phyloP scores from a whole-genome alignment of 192 early-diverging fungal species.

The Tieghemiomyces parasiticus region DNA sequence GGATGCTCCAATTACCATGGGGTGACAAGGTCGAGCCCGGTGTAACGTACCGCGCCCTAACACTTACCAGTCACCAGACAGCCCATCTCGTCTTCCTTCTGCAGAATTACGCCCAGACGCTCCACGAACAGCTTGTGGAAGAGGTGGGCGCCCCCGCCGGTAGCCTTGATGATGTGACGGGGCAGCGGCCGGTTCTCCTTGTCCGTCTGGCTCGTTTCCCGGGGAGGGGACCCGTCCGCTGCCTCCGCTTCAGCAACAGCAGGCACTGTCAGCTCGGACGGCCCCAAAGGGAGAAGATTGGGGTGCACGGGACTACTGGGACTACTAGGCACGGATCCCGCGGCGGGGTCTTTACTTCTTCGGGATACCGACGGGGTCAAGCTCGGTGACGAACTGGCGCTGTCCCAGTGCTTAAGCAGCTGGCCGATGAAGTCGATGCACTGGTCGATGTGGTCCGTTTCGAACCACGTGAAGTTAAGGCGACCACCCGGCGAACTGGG shows the following conservation, averaged over 20 bases:
- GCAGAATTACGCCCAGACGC: constrained; percentile 52
- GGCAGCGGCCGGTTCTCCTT: not conserved
- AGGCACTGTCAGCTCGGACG: no score
- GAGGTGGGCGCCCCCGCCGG: constrained; percentile 77
- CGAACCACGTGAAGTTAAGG: constrained; percentile 85
- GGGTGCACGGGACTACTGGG: not conserved
- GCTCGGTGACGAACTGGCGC: not conserved
- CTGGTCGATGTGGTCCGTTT: constrained; percentile 81
- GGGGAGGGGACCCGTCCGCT: no score
- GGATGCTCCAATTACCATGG: no score
- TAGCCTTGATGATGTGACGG: constrained; percentile 54
- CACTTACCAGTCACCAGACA: constrained; percentile 50
- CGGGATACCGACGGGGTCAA: no score
- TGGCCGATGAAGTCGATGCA: constrained; percentile 70
- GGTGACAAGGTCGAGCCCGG: no score
- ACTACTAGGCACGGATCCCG: no score
- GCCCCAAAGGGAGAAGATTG: not conserved
- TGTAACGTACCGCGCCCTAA: no score
- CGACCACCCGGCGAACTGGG: constrained; percentile 52
- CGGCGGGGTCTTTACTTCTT: no score
- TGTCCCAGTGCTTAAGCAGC: constrained; percentile 33
- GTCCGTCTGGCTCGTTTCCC: no score
- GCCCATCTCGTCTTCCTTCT: constrained; percentile 91
- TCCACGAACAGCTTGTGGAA: constrained; percentile 50
- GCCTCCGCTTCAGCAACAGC: no score